Percentiles rank a stretch among this genome's conserved stretches.
Evolutionary conservation across 345 rosid species (phyloP).

Genomic region (Pelargonium nanum): DNA sequence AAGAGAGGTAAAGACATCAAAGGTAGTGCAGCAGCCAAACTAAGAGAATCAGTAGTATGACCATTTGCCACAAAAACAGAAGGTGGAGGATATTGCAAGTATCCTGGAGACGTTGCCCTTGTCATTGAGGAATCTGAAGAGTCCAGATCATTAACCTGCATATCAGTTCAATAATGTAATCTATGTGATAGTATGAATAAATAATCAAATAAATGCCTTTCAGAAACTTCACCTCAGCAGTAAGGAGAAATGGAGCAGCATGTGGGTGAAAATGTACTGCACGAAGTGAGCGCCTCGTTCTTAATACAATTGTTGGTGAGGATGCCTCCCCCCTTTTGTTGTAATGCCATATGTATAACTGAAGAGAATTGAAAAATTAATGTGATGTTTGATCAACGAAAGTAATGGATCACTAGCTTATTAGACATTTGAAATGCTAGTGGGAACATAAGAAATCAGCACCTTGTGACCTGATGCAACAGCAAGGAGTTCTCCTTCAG

Average conservation of each 20-base stretch:
- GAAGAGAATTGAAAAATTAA: slow-evolving; percentile 16
- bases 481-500: slow-evolving; percentile 64
- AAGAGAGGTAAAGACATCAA: slow-evolving; percentile 38
- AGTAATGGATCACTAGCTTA: background rate
- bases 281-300: slow-evolving; percentile 58
- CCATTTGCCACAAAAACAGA: slow-evolving; percentile 46
- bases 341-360: slow-evolving; percentile 71
- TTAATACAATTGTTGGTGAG: slow-evolving; percentile 50
- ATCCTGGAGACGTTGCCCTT: slow-evolving; percentile 54
- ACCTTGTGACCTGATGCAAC: slow-evolving; percentile 83
- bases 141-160: slow-evolving; percentile 78
- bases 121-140: slow-evolving; percentile 57
- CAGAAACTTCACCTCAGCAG: slow-evolving; percentile 48
- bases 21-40: slow-evolving; percentile 45
- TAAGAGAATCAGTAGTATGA: slow-evolving; percentile 34
- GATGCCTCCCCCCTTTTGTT: slow-evolving; percentile 49
- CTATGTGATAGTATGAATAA: slow-evolving; percentile 12
- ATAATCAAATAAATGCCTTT: slow-evolving; percentile 13
- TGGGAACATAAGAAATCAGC: slow-evolving; percentile 7
- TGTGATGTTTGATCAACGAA: background rate
- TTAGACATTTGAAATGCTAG: background rate
- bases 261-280: slow-evolving; percentile 77
- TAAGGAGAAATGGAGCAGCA: slow-evolving; percentile 63
- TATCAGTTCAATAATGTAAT: slow-evolving; percentile 20
- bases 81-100: slow-evolving; percentile 55